phyloP scores from a whole-genome alignment of 805 yeast genomes.

The Saccharomyces jurei region DNA sequence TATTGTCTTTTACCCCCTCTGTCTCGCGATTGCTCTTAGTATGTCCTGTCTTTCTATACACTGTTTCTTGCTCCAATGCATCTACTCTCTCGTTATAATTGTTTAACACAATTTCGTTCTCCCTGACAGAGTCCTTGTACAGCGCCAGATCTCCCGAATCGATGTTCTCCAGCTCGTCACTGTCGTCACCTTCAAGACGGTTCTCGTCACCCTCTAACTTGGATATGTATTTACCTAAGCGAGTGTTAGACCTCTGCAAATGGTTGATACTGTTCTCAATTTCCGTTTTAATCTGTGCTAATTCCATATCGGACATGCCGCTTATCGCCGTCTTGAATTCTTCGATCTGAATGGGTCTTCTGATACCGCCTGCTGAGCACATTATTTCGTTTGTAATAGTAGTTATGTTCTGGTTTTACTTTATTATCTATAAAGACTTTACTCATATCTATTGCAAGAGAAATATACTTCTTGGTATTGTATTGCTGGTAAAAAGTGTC shows the following conservation, averaged over 20 bases:
- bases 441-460: background rate
- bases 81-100: conserved; percentile 43
- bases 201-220: conserved; percentile 22
- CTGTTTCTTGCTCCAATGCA: conserved; percentile 40
- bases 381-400: conserved; percentile 4
- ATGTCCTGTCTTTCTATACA: conserved; percentile 27
- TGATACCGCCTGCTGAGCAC: conserved; percentile 26
- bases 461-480: background rate
- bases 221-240: conserved; percentile 38
- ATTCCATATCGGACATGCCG: conserved; percentile 42
- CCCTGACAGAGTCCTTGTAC: conserved; percentile 47
- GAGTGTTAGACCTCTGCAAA: conserved; percentile 43
- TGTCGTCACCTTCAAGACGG: conserved; percentile 22
- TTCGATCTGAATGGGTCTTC: conserved; percentile 34
- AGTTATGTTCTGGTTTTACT: background rate
- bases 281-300: conserved; percentile 28
- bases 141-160: conserved; percentile 41
- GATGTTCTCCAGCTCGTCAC: conserved; percentile 24
- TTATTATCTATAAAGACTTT: background rate
- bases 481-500: background rate
- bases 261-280: conserved; percentile 39
- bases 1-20: background rate
- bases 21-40: background rate
- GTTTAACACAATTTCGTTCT: conserved; percentile 46
- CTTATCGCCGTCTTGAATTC: conserved; percentile 48